Conservation (phyloP, 495 filamentous ascomycete species). For the Achaetomiella virescens region DNA sequence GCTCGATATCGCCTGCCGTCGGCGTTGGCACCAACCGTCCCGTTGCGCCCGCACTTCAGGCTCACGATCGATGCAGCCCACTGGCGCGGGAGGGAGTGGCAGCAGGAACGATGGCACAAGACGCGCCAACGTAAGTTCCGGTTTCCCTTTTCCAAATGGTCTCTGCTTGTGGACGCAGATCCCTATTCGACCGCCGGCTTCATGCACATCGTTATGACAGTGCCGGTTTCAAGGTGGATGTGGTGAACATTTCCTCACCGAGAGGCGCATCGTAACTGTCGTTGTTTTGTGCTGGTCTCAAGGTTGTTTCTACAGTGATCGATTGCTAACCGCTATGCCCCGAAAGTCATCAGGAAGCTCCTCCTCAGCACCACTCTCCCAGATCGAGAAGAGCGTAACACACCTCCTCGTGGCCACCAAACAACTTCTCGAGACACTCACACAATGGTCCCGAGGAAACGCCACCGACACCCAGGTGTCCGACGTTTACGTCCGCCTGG, state of each 20-base stretch:
- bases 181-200: constrained; percentile 16
- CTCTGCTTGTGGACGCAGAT: constrained; percentile 18
- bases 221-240: neutral
- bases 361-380: constrained; percentile 56
- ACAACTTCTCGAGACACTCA: constrained; percentile 93
- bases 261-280: neutral
- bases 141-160: constrained; percentile 6
- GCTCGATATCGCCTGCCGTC: constrained; percentile 38
- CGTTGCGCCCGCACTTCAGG: constrained; percentile 41
- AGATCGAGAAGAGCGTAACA: constrained; percentile 97
- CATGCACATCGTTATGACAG: neutral
- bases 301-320: neutral
- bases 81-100: constrained; percentile 23
- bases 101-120: constrained; percentile 31
- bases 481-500: constrained; percentile 93
- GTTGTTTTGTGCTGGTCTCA: neutral
- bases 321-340: constrained; percentile 13
- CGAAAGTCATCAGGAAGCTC: constrained; percentile 39
- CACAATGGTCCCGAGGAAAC: constrained; percentile 87
- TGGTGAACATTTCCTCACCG: neutral
- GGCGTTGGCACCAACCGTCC: constrained; percentile 31
- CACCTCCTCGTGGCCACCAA: constrained; percentile 97
- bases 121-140: constrained; percentile 47
- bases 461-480: constrained; percentile 92
- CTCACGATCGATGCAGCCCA: constrained; percentile 23